Conservation (phyloP, 805 yeast genomes). For the Barnettozyma pratensis region DNA sequence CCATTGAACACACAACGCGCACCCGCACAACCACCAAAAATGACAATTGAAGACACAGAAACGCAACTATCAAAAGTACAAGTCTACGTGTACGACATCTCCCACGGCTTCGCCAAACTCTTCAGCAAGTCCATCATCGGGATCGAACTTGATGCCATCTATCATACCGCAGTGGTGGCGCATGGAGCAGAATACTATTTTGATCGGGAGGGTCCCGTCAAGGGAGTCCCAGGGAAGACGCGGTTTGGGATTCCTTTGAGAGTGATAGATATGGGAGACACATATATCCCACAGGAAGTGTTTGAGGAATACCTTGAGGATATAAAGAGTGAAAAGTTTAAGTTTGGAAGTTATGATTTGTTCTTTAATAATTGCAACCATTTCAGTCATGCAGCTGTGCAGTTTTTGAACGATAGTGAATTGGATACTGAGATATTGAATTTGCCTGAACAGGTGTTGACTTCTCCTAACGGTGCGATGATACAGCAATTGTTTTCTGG, state of each 20-base stretch:
- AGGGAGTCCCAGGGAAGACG: conserved; percentile 43
- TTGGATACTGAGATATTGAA: conserved; percentile 48
- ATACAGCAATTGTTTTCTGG: conserved; percentile 31
- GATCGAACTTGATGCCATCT: conserved; percentile 51
- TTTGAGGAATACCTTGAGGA: conserved; percentile 50
- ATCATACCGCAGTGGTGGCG: conserved; percentile 58
- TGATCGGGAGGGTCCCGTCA: conserved; percentile 50
- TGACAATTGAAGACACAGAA: neutral
- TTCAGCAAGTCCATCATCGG: conserved; percentile 50
- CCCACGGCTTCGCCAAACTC: conserved; percentile 53
- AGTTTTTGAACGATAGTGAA: conserved; percentile 51
- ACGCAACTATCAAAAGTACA: conserved; percentile 8
- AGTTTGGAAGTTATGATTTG: conserved; percentile 41
- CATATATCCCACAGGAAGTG: conserved; percentile 46
- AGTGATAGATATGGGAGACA: conserved; percentile 48
- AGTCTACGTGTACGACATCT: conserved; percentile 51
- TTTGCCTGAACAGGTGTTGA: conserved; percentile 48
- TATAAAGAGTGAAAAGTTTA: conserved; percentile 37
- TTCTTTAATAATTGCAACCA: conserved; percentile 66
- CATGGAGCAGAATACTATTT: conserved; percentile 52
- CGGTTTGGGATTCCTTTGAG: conserved; percentile 56
- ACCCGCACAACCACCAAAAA: neutral
- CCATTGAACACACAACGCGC: too few relatives aligned
- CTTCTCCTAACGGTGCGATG: conserved; percentile 48
- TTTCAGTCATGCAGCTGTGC: conserved; percentile 51